Evolutionary conservation across 1,284 basidiomycete species (phyloP).

Genomic region (Ustanciosporium gigantosporum): DNA sequence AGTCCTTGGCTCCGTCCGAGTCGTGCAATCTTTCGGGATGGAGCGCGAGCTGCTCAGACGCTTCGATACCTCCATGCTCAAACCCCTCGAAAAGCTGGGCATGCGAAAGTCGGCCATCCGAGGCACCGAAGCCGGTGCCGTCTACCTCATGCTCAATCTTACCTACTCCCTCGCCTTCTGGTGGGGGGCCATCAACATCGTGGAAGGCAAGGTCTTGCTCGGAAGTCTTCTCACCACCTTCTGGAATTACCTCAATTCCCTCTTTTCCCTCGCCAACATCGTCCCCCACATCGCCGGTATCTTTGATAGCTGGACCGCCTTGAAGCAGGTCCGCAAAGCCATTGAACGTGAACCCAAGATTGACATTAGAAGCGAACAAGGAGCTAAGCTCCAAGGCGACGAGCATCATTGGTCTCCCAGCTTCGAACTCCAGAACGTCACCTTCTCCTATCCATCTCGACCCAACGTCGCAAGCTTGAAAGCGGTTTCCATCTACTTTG

Average conservation of each 20-base stretch:
- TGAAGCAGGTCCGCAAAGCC: slow-evolving; percentile 41
- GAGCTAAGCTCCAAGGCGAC: slow-evolving; percentile 14
- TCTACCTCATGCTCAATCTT: slow-evolving; percentile 48
- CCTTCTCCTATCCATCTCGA: slow-evolving; percentile 54
- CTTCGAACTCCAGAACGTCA: slow-evolving; percentile 49
- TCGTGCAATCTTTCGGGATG: slow-evolving; percentile 63
- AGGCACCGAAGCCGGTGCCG: slow-evolving; percentile 39
- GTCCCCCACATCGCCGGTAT: slow-evolving; percentile 53
- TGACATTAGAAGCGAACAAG: slow-evolving; percentile 47
- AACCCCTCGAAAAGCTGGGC: slow-evolving; percentile 56
- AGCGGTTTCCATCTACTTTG: slow-evolving; percentile 43
- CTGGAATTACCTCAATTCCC: slow-evolving; percentile 54
- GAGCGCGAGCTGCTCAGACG: slow-evolving; percentile 55
- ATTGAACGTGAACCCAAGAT: slow-evolving; percentile 57
- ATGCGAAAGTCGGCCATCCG: slow-evolving; percentile 54
- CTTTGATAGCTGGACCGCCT: slow-evolving; percentile 43
- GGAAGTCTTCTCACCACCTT: slow-evolving; percentile 50
- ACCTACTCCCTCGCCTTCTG: slow-evolving; percentile 51
- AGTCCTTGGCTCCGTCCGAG: slow-evolving; percentile 61
- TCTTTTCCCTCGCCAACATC: slow-evolving; percentile 56
- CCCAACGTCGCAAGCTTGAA: slow-evolving; percentile 45
- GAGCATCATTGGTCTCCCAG: slow-evolving; percentile 30
- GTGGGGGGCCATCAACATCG: slow-evolving; percentile 49
- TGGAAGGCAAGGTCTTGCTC: slow-evolving; percentile 32
- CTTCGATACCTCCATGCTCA: slow-evolving; percentile 58